Conservation (phyloP, 306 rosid genomes). For the Cicer judaicum region DNA sequence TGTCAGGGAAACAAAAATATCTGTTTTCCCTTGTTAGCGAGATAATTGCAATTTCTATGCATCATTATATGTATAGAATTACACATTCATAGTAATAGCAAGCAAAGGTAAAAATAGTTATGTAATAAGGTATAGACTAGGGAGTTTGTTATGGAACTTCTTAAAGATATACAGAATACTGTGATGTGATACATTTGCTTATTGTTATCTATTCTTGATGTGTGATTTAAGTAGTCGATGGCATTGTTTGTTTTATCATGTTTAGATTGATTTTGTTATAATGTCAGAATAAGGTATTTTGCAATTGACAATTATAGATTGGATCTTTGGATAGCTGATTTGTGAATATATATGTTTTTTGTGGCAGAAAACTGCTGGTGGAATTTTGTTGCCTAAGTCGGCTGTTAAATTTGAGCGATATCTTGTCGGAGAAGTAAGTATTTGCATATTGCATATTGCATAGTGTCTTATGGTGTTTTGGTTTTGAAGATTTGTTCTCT, state of each 20-base stretch:
- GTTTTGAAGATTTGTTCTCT: neutral
- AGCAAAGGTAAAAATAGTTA: neutral
- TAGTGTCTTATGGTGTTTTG: slow-evolving; percentile 20
- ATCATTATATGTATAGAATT: neutral
- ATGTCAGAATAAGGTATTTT: slow-evolving; percentile 3
- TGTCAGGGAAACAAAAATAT: neutral
- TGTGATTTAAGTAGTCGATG: slow-evolving; percentile 3
- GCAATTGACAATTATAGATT: slow-evolving; percentile 27
- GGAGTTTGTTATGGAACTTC: slow-evolving; percentile 9
- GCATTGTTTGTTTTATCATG: neutral
- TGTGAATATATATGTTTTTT: slow-evolving; percentile 20
- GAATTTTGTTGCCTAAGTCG: slow-evolving; percentile 84
- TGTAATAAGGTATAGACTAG: slow-evolving; percentile 18
- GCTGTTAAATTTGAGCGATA: slow-evolving; percentile 94
- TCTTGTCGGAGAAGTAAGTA: slow-evolving; percentile 87
- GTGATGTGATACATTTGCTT: neutral
- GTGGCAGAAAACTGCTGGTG: slow-evolving; percentile 83
- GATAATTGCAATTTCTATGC: neutral
- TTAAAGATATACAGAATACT: neutral
- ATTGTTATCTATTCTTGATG: neutral
- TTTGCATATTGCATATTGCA: slow-evolving; percentile 5
- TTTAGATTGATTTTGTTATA: slow-evolving; percentile 8
- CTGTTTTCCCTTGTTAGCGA: neutral
- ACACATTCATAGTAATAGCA: neutral
- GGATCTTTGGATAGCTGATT: slow-evolving; percentile 12